Conservation (phyloP, 2,329 filamentous ascomycete species). For the Aspergillus pseudoterreus region DNA sequence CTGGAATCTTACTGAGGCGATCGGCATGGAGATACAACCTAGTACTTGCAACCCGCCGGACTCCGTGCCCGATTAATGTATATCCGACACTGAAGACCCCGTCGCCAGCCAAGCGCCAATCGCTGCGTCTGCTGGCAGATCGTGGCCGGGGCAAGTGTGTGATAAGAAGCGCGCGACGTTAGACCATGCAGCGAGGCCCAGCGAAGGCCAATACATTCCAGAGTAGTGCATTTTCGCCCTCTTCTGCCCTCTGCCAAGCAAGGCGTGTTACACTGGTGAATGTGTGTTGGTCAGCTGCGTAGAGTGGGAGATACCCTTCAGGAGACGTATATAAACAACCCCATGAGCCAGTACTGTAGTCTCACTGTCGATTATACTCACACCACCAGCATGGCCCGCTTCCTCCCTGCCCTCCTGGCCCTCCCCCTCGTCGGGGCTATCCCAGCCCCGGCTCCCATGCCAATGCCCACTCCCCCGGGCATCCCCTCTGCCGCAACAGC, state of each 20-base stretch:
- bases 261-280: background rate
- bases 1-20: too few species aligned
- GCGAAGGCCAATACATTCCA: background rate
- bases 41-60: slow-evolving; percentile 2
- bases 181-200: background rate
- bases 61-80: slow-evolving; percentile 1
- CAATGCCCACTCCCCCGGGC: slow-evolving; percentile 49
- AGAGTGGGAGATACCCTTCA: too few species aligned
- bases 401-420: slow-evolving; percentile 14
- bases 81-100: background rate
- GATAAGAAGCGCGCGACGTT: background rate
- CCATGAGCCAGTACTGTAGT: too few species aligned
- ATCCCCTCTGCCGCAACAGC: slow-evolving; percentile 61
- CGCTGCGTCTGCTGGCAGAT: background rate
- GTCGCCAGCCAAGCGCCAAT: background rate
- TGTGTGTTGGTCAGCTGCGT: too few species aligned
- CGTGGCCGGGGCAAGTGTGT: too few species aligned
- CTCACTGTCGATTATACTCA: too few species aligned
- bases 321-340: too few species aligned
- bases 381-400: background rate
- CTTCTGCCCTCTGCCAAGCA: slow-evolving; percentile 2
- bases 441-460: slow-evolving; percentile 16
- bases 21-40: too few species aligned
- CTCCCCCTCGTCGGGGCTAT: slow-evolving; percentile 13
- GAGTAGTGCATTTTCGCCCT: too few species aligned